These are phyloP conservation scores for Pyronema omphalodes DNA, from an alignment of 495 filamentous ascomycete species.

Conservation along the genomic window DNA sequence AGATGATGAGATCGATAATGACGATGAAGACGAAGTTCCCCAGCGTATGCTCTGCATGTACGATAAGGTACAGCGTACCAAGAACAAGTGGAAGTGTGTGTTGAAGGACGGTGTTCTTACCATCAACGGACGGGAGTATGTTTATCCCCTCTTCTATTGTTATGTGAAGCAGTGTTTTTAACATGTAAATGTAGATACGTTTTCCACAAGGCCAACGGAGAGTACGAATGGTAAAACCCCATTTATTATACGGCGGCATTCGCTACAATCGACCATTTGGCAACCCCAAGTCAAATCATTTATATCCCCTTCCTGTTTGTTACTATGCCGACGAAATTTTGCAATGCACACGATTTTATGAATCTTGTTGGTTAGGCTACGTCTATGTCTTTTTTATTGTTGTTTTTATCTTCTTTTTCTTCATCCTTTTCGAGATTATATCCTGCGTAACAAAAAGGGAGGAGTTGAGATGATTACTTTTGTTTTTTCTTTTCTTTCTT, in stretches of 20 bases:
- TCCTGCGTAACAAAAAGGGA: no score
- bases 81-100: slow-evolving; percentile 99
- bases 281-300: no score
- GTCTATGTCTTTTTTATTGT: background rate
- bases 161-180: slow-evolving; percentile 10
- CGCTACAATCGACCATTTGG: no score
- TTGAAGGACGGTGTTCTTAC: slow-evolving; percentile 92
- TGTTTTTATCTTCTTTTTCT: background rate
- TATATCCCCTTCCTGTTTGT: no score
- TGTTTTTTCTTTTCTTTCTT: no score
- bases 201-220: slow-evolving; percentile 90
- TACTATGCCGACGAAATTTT: no score
- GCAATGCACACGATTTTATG: no score
- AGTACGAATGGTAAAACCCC: slow-evolving; percentile 74
- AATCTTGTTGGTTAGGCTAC: no score
- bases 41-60: slow-evolving; percentile 97
- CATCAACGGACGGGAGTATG: slow-evolving; percentile 71
- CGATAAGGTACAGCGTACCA: slow-evolving; percentile 96
- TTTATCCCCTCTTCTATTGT: slow-evolving; percentile 9
- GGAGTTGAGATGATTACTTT: no score
- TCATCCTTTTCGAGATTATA: background rate
- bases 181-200: slow-evolving; percentile 50
- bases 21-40: slow-evolving; percentile 56
- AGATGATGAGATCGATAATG: slow-evolving; percentile 57
- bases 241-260: no score